Conservation (phyloP, 2,329 filamentous ascomycete species). For the Epichloe scottii region DNA sequence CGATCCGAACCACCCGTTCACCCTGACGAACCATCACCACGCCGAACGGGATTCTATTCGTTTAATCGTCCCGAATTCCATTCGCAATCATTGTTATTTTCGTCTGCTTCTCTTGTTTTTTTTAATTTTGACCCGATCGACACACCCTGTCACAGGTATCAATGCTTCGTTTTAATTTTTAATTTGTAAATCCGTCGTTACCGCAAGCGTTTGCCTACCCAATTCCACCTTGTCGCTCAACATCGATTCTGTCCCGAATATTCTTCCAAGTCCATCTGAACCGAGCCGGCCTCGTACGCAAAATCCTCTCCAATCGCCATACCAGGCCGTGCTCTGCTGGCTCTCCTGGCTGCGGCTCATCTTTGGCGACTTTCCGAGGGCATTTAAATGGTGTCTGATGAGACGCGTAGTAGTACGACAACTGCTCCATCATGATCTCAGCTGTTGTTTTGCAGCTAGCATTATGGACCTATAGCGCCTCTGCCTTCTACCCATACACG, state of each 20-base stretch:
- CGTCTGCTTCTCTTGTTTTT: conserved; percentile 7
- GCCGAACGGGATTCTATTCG: background rate
- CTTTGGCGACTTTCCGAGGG: background rate
- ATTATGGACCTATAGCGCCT: conserved; percentile 31
- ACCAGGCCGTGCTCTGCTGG: background rate
- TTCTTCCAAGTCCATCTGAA: background rate
- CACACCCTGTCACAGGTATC: background rate
- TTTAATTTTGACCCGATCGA: background rate
- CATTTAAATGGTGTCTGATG: background rate
- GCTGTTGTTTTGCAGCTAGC: conserved; percentile 29
- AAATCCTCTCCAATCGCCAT: background rate
- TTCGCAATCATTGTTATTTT: background rate
- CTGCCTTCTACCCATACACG: conserved; percentile 36
- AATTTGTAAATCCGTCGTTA: conserved; percentile 5
- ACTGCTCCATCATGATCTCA: conserved; percentile 27
- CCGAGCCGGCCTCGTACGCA: conserved; percentile 3
- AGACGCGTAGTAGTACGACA: conserved; percentile 1
- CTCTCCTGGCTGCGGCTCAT: background rate
- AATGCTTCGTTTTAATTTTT: conserved; percentile 9
- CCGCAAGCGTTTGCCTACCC: background rate
- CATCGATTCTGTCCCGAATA: background rate
- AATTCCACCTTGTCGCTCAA: background rate
- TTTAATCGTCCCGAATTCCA: background rate
- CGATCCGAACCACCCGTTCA: background rate
- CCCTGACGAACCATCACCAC: background rate